Base-by-base conservation (phyloP, 306 rosid species). In the Rosa persica region DNA sequence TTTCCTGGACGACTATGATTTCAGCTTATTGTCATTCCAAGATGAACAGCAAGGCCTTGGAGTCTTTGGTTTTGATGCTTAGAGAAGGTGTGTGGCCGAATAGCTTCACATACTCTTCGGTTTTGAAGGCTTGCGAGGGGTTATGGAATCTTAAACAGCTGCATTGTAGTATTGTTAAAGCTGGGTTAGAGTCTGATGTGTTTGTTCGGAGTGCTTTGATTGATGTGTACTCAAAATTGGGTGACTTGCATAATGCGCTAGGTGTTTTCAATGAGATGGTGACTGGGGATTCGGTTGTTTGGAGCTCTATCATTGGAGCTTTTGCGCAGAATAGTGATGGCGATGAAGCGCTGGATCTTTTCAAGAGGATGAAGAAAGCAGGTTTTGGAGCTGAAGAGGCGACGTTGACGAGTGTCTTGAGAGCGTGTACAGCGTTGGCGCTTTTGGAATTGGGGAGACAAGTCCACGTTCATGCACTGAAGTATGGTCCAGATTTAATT, bases 381-480 rank as follows among this genome's bases (percentile, higher is more conserved):
- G 90, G 94, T 16, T 89, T 89, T 76, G 46, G 20, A 2, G 85
- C 90, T 40, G 88, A 88, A 66, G 96, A 92, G 82, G 85, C 94
- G 1, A 86, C 96, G 10, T 66, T 94, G 27, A 94, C 97, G 0
- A 92, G 97, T 79, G 92, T 89, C 70, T 73, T 94, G 80, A 91
- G 98, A 83, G 98, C 96, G 1, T 89, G 92, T 75, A 92, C 93
- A 5, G 81, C 85, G 67, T 77, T 92, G 74, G 84, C 93, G 1
- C 89, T 89, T 81, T 80, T 92, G 73, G 98, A 94, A 87, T 76
- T 94, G 79, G 98, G 98, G 68, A 87, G 88, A 75, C 97, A 92
- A 76, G 84, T 75, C 1, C 96, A 94, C 80, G 96, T 89, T 19
- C 93, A 90, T 78, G 93, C 89, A 42, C 43, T 88, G 79, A 94